These are phyloP conservation scores for Ustilago loliicola DNA, from an alignment of 1,284 basidiomycete genomes.

Conservation along the genomic window DNA sequence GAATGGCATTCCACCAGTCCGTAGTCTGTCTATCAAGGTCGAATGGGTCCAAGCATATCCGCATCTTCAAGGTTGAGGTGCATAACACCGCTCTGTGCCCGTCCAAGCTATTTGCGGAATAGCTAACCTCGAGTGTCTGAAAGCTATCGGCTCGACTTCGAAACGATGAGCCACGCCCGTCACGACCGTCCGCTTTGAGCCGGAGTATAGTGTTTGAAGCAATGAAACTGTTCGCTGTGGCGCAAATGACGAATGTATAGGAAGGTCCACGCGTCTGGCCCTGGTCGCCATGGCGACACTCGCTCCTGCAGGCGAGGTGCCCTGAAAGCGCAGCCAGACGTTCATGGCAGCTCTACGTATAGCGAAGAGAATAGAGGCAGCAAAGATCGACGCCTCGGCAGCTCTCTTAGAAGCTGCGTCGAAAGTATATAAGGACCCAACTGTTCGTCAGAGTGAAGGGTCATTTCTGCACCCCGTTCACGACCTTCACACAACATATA, in stretches of 20 bases:
- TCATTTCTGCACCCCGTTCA: not conserved
- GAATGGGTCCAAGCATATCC: too few relatives aligned
- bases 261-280: not conserved
- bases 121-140: not conserved
- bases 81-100: too few relatives aligned
- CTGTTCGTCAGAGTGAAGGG: not conserved
- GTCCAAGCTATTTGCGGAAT: not conserved
- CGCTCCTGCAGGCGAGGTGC: not conserved
- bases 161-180: not conserved
- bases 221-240: too few relatives aligned
- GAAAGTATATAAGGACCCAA: slow-evolving; percentile 10
- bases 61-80: too few relatives aligned
- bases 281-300: slow-evolving; percentile 12
- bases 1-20: too few relatives aligned
- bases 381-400: not conserved
- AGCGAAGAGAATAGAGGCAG: too few relatives aligned
- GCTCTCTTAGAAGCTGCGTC: not conserved
- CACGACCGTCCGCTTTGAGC: too few relatives aligned
- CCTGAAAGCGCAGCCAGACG: not conserved
- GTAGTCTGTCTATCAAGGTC: too few relatives aligned
- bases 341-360: too few relatives aligned
- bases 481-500: not conserved
- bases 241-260: too few relatives aligned
- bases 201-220: too few relatives aligned
- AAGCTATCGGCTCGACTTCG: not conserved